phyloP scores from a whole-genome alignment of 2,329 filamentous ascomycete species.

The Cadophora sp. region DNA sequence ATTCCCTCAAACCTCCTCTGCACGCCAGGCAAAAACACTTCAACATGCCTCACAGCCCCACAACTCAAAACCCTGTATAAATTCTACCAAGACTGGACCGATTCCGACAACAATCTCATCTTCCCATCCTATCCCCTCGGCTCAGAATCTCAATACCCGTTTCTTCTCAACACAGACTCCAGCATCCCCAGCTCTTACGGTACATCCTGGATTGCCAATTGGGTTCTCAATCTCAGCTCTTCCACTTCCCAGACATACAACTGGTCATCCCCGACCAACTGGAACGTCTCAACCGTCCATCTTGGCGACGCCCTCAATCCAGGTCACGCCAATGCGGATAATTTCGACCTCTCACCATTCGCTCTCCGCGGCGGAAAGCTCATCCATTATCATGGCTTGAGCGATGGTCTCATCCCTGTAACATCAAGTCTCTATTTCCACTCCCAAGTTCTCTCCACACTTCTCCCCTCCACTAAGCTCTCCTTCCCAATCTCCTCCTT shows the following conservation, averaged over 20 bases:
- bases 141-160: constrained; percentile 21
- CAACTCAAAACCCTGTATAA: constrained; percentile 52
- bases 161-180: constrained; percentile 20
- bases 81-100: constrained; percentile 46
- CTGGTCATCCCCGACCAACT: constrained; percentile 47
- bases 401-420: constrained; percentile 57
- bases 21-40: neutral
- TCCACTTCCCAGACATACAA: constrained; percentile 38
- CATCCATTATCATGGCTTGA: constrained; percentile 31
- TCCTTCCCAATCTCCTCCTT: constrained; percentile 37
- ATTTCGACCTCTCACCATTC: constrained; percentile 55
- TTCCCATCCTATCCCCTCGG: constrained; percentile 28
- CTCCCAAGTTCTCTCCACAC: constrained; percentile 52
- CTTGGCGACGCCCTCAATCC: constrained; percentile 47
- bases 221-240: constrained; percentile 21
- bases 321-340: constrained; percentile 55
- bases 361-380: constrained; percentile 43
- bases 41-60: constrained; percentile 50
- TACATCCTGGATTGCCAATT: constrained; percentile 20
- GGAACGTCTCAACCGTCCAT: constrained; percentile 48
- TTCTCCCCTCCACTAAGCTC: constrained; percentile 30
- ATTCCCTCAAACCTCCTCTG: constrained; percentile 37
- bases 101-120: constrained; percentile 28
- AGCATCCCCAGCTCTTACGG: constrained; percentile 18
- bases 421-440: constrained; percentile 59